Evolutionary conservation across 2,329 filamentous ascomycete genomes (phyloP).

Genomic region (Colletotrichum sp.): DNA sequence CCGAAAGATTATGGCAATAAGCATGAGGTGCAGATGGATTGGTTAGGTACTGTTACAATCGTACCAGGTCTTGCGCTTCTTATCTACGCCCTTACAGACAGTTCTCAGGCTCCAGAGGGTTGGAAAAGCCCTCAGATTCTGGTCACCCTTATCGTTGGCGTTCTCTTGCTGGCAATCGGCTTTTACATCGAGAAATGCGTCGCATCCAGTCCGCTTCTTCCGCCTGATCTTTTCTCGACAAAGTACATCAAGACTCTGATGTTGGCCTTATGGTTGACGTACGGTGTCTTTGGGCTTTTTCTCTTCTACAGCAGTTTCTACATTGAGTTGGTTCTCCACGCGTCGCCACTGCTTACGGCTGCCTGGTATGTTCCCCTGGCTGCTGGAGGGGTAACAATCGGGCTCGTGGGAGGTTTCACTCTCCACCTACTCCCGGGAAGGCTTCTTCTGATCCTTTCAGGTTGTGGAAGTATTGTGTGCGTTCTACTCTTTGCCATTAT

Average conservation of each 20-base stretch:
- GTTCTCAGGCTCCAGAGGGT: conserved; percentile 62
- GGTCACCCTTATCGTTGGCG: conserved; percentile 62
- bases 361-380: conserved; percentile 74
- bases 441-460: conserved; percentile 66
- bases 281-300: conserved; percentile 66
- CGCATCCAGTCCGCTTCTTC: conserved; percentile 64
- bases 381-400: conserved; percentile 70
- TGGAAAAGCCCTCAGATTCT: conserved; percentile 72
- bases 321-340: conserved; percentile 64
- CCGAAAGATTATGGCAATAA: conserved; percentile 35
- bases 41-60: conserved; percentile 59
- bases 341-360: conserved; percentile 64
- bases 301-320: conserved; percentile 70
- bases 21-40: conserved; percentile 58
- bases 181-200: conserved; percentile 69
- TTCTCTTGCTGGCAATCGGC: conserved; percentile 54
- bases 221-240: conserved; percentile 65
- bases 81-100: conserved; percentile 72
- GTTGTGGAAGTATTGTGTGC: conserved; percentile 61
- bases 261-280: conserved; percentile 62
- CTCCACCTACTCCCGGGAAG: conserved; percentile 71
- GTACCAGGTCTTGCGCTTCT: conserved; percentile 65
- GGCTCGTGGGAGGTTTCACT: conserved; percentile 65
- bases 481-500: conserved; percentile 69
- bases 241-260: conserved; percentile 65